A percentile compares a stretch with the other conserved stretches of the same genome.
Conservation (phyloP, 768 basidiomycete species). For the Hypsizygus marmoreus region DNA sequence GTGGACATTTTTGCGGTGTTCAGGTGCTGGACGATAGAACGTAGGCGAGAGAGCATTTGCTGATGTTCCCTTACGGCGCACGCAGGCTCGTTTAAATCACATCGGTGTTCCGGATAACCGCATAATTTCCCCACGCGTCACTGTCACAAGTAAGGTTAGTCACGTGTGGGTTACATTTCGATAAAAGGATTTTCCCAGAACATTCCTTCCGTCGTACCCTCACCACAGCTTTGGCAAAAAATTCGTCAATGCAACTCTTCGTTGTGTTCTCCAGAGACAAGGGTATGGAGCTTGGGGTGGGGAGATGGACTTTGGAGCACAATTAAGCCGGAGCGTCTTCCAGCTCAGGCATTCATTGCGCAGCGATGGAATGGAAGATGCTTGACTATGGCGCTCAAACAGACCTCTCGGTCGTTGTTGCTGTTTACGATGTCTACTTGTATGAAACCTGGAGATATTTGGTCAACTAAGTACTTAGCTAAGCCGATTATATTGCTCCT, state of each 20-base stretch:
- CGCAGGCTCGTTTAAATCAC: neutral
- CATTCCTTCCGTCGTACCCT: slow-evolving; percentile 30
- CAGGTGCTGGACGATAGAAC: slow-evolving; percentile 40
- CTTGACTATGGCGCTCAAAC: slow-evolving; percentile 80
- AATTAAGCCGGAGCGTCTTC: slow-evolving; percentile 83
- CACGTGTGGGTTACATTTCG: neutral
- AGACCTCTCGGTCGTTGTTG: too few relatives aligned
- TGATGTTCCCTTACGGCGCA: neutral
- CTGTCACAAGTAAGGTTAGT: slow-evolving; percentile 4
- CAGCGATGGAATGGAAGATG: slow-evolving; percentile 50
- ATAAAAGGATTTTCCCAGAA: slow-evolving; percentile 10
- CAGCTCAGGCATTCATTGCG: slow-evolving; percentile 38
- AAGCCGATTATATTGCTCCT: too few relatives aligned
- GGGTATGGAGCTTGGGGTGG: slow-evolving; percentile 56
- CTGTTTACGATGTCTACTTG: too few relatives aligned
- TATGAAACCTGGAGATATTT: too few relatives aligned
- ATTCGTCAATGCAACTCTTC: slow-evolving; percentile 55
- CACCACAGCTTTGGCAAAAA: slow-evolving; percentile 33
- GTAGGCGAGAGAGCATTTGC: slow-evolving; percentile 34
- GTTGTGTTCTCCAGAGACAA: slow-evolving; percentile 38
- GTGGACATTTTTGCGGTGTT: slow-evolving; percentile 37
- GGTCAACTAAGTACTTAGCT: too few relatives aligned
- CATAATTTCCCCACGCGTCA: neutral
- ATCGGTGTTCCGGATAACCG: neutral
- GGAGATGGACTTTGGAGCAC: slow-evolving; percentile 49